Evolutionary conservation across 192 early-diverging fungal genomes (phyloP), one percentile per base, ranked within the genome.

Genomic region (Podila epigama): DNA sequence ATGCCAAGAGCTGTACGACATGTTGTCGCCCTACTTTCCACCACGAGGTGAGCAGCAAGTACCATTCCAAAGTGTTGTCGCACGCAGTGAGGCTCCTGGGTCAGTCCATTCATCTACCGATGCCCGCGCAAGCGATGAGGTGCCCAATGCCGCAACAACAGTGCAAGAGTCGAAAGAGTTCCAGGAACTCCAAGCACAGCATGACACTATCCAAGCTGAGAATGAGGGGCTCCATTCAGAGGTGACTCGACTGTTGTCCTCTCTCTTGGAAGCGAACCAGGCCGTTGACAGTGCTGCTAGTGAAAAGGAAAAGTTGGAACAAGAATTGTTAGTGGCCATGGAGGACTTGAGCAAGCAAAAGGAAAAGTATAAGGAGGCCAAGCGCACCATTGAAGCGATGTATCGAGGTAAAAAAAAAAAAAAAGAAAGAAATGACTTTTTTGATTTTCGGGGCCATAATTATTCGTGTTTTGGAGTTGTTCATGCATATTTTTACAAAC

Each of bases 321-420:
- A 22, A 3, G 60, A 52, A 20, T 18, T 58, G 3, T n/a, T 42
- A 3, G 37, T n/a, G 27, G 20, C 39, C 1, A 13, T 59, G 6
- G 56, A 56, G 31, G 31, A 54, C 22, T 11, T 59, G 16, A 37
- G 20, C 5, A 15, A 8, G 25, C 60, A 39, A 12, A 53, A 52
- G 44, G 22, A 42, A 22, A 62, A 58, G 34, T 41, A 48, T 35
- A 70, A 34, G 2, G 28, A 36, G 20, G 13, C 60, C 5, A 37
- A 55, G 9, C 53, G 36, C 22, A 44, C 0, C 15, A 58, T 63
- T 6, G 40, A 39, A n/a, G 8, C n/a, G 27, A 42, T 70, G 28
- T 70, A 63, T 51, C 60, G 69, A 52, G 60, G 69, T 70, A 70
- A 50, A 1, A 29, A 9, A 55, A n/a, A 8, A 15, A 42, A 4